Evolutionary conservation across 225 moss, liverwort and hornwort species (phyloP), one percentile per base, ranked within the genome.

Genomic region (Bryoerythrophyllum caledonicum): DNA sequence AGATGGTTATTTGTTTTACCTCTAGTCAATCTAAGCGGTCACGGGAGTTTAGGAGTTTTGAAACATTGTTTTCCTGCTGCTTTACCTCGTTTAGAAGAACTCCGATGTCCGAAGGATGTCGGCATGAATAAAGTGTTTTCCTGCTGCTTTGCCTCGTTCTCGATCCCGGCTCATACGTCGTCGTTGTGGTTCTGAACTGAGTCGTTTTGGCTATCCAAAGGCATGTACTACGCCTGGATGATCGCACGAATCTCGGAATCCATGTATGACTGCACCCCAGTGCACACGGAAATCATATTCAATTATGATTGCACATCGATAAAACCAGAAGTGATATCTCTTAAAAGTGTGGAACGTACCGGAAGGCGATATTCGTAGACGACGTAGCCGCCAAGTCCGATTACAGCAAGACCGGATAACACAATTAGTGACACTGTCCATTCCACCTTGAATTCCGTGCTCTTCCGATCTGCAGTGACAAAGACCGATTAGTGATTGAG

Each of bases 351-450:
- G 10, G 10, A 76, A 77, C 81, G 5, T 83, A 90, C 90, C 83
- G 87, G 83, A 23, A 90, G 85, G 41, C 90, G 83, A 60, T 95
- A 95, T 70, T 94, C 94, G 85, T 97, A 97, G 69, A 95, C 51
- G 5, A 95, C 49, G 59, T 91, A 87, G 43, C 82, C 88, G 57
- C 76, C 88, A 26, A 95, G 41, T 23, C 44, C 76, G 55, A 92
- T 49, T 10, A 66, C 72, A 54, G 85, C 20, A 16, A 81, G 63
- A 58, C 70, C 82, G 65, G 74, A 88, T 55, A 80, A 82, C 60
- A 84, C 76, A 57, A 85, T 77, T 66, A 86, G 81, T 23, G 80
- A 88, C 35, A 95, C 91, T 76, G 84, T 82, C 78, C 78, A 84
- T 64, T 81, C 93, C 78, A 85, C 52, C 76, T 76, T 85, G 35